Base-by-base conservation (phyloP, 169 alveolate species). In the Cystoisospora suis region DNA sequence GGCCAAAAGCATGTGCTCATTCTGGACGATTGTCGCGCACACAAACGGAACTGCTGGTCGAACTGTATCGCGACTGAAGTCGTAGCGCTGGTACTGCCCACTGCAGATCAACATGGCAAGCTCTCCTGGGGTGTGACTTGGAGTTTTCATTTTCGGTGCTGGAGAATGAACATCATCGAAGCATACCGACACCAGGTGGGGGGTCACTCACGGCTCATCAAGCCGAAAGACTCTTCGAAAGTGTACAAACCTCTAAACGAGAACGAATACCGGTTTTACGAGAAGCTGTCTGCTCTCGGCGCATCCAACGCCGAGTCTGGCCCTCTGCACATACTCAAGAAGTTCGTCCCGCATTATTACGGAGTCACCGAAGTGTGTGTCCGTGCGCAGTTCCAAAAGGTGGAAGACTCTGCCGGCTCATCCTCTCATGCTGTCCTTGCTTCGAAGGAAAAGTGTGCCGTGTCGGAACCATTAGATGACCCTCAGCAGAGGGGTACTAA, bases 131-230 rank as follows among this genome's bases (percentile, higher is more conserved):
- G 12, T 20, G 49, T 42, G 80, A 46, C 42, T 38, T 61, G 77
- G n/a, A 23, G 12, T 12, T 53, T 12, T 53, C 29, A 23, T 12
- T 12, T 53, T 12, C 29, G 65, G 65, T 12, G 65, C 23, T 53
- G 29, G 65, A 53, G 65, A 23, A 72, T 34, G 58, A 72, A 34
- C 27, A 36, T 40, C 72, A 89, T 94, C 61, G 96, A 94, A 79
- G 94, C 79, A 79, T 94, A 94, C 88, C 75, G 96, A 40, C 96
- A 94, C 90, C 96, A 94, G 72, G 96, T 94, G 34, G 96, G 96
- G 20, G 96, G 96, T 36, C 96, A 94, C 83, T 91, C 93, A 47
- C 94, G 93, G 56, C 70, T 94, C 65, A 69, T 94, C 47, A 94
- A 94, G 90, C 95, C 95, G 53, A 87, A 90, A 53, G 95, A 92